Evolutionary conservation across 306 rosid species (phyloP), one percentile per base, ranked within the genome.

Genomic region (Datisca glomerata): DNA sequence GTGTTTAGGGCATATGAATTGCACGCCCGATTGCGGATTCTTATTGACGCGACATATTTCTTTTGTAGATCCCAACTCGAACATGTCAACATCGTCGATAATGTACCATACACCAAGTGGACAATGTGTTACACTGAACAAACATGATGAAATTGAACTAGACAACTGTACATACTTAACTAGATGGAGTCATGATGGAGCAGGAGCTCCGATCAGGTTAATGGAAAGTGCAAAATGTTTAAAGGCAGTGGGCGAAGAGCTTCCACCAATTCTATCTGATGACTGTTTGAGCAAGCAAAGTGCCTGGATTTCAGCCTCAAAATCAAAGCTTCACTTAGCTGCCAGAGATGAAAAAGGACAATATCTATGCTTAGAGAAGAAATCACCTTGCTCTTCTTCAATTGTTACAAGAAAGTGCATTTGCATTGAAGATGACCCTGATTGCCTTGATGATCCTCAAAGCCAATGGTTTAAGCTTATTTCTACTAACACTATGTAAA

Each of bases 391-490:
- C 31, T 63, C 71, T n/a, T 44, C 70, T 11, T 13, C 11, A 12
- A 25, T 75, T 36, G 59, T 64, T 19, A 39, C 67, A 25, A 53
- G 17, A 6, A 65, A 50, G 40, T 74, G 73, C 58, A 65, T 69
- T 31, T 74, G 81, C 55, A 29, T 57, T 7, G 6, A 18, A 17
- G 68, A 61, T 32, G 51, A 74, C 34, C 14, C 52, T 21, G 39
- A 43, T 4, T 74, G 77, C 50, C 9, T 56, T 3, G 68, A 61
- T 7, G 47, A 61, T 54, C 71, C 74, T 16, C 70, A 50, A 21
- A 39, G 22, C 24, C 77, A 69, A 4, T 65, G 81, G 76, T 69
- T 74, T 59, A 56, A 57, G 23, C 68, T 74, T 21, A 27, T 74
- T 57, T 29, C 70, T 15, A 52, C 80, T 28, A 68, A 64, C 29